Base-by-base conservation (phyloP, 2,329 filamentous ascomycete genomes). In the Talaromyces albobiverticillius region DNA sequence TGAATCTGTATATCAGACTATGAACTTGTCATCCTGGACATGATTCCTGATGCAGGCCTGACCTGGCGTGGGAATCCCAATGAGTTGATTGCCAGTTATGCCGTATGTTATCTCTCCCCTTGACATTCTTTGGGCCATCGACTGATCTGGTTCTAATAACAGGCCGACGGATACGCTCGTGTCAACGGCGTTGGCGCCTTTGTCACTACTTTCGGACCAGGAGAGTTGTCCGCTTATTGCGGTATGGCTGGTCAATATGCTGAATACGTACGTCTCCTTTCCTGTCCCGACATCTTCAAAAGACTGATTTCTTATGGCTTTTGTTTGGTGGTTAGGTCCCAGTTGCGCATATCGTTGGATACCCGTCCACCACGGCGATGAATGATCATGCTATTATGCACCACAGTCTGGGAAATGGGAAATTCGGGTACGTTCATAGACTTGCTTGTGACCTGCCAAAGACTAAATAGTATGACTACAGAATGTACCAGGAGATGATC, bases 361-460 rank as follows among this genome's bases (percentile, higher is more conserved):
- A 63, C 29, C 58, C 61, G 10, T 56, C 59, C 8, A 59, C 61
- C 4, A 58, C 58, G 9, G 61, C 61, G 18, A 55, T 59, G 40
- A 59, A 60, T 14, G 51, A 42, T 6, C 51, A 54, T 10, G 46
- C 61, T 13, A 62, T 66, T 16, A 57, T 64, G 56, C 66, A 69
- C 52, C 64, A 67, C 51, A 61, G 59, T 10, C 47, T 66, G 16
- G 62, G 64, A 13, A 56, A 61, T 40, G 61, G 62, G n/a, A 59
- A 60, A 32, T 67, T 60, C 34, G 56, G 46, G 54, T 56, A 26
- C 22, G 42, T 22, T n/a, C n/a, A n/a, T n/a, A n/a, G n/a, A n/a
- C 13, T 32, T 7, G 4, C 22, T 29, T 10, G 9, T 36, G 10
- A n/a, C 11, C 16, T 43, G 6, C 10, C 5, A 16, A 25, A 25